Percentiles rank a stretch among this genome's conserved stretches.
Conservation (phyloP, 1,139 yeast species). For the Candida gigantensis region DNA sequence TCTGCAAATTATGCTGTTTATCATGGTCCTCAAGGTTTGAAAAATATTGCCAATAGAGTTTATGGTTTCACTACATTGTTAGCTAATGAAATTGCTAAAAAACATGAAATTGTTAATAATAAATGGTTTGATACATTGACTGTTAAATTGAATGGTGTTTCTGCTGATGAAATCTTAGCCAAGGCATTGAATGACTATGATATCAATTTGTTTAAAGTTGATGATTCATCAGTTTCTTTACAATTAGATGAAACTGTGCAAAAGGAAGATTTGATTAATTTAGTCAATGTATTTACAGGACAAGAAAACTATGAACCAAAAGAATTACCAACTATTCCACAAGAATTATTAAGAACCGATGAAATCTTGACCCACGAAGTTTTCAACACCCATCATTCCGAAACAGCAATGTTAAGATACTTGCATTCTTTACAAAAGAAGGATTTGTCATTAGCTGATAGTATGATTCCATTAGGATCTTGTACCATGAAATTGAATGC, state of each 20-base stretch:
- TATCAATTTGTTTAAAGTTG: conserved; percentile 75
- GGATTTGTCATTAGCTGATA: conserved; percentile 89
- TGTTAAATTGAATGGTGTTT: conserved; percentile 50
- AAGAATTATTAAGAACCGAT: conserved; percentile 59
- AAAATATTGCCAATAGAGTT: conserved; percentile 74
- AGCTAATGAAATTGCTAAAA: conserved; percentile 54
- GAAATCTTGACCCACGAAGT: conserved; percentile 70
- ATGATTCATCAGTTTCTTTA: conserved; percentile 62
- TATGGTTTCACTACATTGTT: conserved; percentile 73
- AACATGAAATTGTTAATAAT: conserved; percentile 55
- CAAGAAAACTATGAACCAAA: conserved; percentile 21
- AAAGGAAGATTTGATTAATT: conserved; percentile 55
- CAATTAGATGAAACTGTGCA: conserved; percentile 87
- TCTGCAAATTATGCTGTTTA: conserved; percentile 95
- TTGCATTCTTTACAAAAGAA: conserved; percentile 81
- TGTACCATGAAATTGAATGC: conserved; percentile 98
- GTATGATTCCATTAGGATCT: conserved; percentile 96
- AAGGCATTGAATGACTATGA: conserved; percentile 62
- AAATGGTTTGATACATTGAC: conserved; percentile 90
- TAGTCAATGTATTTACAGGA: conserved; percentile 61
- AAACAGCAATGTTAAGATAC: conserved; percentile 91
- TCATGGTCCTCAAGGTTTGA: conserved; percentile 93
- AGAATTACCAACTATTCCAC: conserved; percentile 54
- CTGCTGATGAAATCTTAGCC: conserved; percentile 57
- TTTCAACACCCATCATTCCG: conserved; percentile 87